Base-by-base conservation (phyloP, 2,329 filamentous ascomycete genomes). In the Plenodomus tracheiphilus region DNA sequence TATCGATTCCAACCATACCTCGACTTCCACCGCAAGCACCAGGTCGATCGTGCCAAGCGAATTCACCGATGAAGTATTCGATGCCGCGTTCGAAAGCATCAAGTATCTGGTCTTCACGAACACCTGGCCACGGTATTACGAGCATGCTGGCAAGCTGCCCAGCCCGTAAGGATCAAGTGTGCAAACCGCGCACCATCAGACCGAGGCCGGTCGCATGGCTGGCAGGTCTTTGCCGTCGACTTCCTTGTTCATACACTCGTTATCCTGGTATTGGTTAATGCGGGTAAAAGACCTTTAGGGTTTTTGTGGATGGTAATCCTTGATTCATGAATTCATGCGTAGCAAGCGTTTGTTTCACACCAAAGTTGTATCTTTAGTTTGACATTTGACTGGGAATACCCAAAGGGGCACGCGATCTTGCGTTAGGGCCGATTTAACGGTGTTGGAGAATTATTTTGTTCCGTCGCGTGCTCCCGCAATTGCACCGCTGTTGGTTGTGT, bases 41-140 rank as follows among this genome's bases (percentile, higher is more conserved):
- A 47, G 43, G 25, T 62, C 54, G 16, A 61, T 70, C 32, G 67
- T 72, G 2, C 70, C 70, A 4, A 68, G 64, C 50, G 61, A 71
- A 5, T 73, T 73, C 39, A 66, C 59, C 5, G 65, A 66, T 2
- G 59, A 66, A 2, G 51, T 71, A 0, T 72, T 71, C 44, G 69
- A 71, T 22, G 49, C 64, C 1, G 69, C 69, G 7, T 71, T 65
- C 34, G 69, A 71, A 17, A 71, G 69, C 42, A 72, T 72, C 50
- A 72, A 71, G 46, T 71, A 71, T 30, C 62, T 72, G 3, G 64
- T 72, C 21, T 71, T 71, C 52, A 71, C 69, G 9, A 72, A 72
- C 47, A 71, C 69, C 1, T 72, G 69, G 69, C 69, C 69, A 19
- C 51, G 68, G 19, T 72, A 65, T 47, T 67, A 71, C 13, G 67